Percentiles rank a stretch among this genome's conserved stretches.
phyloP scores from a whole-genome alignment of 2,329 filamentous ascomycete genomes.

The Epichloe brachyelytri region DNA sequence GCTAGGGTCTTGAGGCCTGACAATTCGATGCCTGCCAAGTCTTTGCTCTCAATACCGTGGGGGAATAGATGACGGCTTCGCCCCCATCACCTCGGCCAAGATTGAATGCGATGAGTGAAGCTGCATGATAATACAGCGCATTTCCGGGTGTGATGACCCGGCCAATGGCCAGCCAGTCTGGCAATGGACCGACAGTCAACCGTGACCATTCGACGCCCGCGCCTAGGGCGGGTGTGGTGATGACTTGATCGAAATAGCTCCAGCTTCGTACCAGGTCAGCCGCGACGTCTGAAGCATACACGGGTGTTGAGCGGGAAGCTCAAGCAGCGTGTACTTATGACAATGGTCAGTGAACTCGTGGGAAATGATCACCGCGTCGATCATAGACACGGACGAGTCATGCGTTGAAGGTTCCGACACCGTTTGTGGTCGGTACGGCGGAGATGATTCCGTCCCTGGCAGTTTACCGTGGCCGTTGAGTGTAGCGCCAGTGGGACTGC shows the following conservation, averaged over 20 bases:
- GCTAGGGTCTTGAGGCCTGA: constrained; percentile 39
- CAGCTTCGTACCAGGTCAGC: constrained; percentile 42
- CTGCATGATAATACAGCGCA: constrained; percentile 47
- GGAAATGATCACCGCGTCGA: constrained; percentile 47
- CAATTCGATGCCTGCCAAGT: constrained; percentile 27
- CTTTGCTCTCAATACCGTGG: constrained; percentile 40
- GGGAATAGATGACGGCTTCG: constrained; percentile 50
- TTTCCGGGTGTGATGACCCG: constrained; percentile 41
- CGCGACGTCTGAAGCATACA: constrained; percentile 48
- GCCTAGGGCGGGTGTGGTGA: constrained; percentile 33
- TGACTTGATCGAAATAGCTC: constrained; percentile 45
- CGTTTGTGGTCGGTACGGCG: constrained; percentile 5
- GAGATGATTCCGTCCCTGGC: background rate
- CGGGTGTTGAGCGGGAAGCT: constrained; percentile 38
- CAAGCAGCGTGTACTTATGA: constrained; percentile 45
- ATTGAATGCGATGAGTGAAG: constrained; percentile 44
- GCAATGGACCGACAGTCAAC: constrained; percentile 25
- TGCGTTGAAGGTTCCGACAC: background rate
- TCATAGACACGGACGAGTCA: constrained; percentile 19
- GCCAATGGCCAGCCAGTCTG: constrained; percentile 48
- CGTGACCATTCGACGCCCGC: constrained; percentile 9
- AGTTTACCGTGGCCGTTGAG: background rate
- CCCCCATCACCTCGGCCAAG: constrained; percentile 13
- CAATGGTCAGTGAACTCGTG: constrained; percentile 61
- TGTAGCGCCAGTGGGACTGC: background rate